A percentile compares a stretch with the other conserved stretches of the same genome.
Evolutionary conservation across 495 filamentous ascomycete genomes (phyloP).

Genomic region (Xylaria grammica): DNA sequence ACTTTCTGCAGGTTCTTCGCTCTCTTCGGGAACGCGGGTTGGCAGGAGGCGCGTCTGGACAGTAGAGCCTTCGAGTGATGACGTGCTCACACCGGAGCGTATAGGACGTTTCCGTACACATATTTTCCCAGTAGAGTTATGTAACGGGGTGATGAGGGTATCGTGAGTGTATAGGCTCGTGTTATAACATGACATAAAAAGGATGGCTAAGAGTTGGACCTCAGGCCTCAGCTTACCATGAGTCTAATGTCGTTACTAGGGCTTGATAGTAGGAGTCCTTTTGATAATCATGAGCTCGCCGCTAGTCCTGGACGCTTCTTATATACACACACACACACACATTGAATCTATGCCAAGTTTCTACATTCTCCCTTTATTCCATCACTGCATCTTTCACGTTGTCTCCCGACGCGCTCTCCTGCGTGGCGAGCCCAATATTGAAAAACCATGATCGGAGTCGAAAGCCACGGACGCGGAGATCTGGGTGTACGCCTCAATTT

Average conservation of each 20-base stretch:
- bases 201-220: not conserved
- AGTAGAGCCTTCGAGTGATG: constrained; percentile 42
- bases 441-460: constrained; percentile 13
- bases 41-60: constrained; percentile 36
- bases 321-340: constrained; percentile 9
- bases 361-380: not conserved
- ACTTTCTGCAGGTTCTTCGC: constrained; percentile 39
- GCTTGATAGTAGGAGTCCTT: not conserved
- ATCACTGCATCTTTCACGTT: not conserved
- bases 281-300: not conserved
- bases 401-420: constrained; percentile 6
- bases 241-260: not conserved
- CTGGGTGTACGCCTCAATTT: constrained; percentile 11
- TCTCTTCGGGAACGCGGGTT: constrained; percentile 27
- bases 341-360: no score
- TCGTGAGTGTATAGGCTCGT: not conserved
- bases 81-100: constrained; percentile 46
- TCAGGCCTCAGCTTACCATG: not conserved
- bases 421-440: constrained; percentile 1
- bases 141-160: not conserved
- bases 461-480: constrained; percentile 19
- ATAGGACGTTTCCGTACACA: constrained; percentile 45
- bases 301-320: constrained; percentile 2
- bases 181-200: not conserved
- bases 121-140: constrained; percentile 7